Base-by-base conservation (phyloP, 2,329 filamentous ascomycete species). In the Clathrospora elynae region DNA sequence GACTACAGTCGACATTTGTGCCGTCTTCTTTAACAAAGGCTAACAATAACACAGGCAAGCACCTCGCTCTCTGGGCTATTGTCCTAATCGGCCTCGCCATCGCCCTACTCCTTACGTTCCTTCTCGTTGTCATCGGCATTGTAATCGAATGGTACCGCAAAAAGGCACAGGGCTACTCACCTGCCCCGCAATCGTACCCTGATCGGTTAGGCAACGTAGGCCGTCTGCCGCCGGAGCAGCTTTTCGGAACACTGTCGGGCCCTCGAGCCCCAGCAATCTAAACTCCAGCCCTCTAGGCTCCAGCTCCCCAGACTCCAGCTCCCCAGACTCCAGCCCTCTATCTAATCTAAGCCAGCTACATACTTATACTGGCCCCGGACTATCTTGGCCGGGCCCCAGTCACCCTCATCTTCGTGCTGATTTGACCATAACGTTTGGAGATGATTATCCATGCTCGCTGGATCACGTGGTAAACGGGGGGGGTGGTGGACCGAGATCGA, bases 41-140 rank as follows among this genome's bases (percentile, higher is more conserved):
- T 62, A 54, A 63, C 35, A 29, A 20, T n/a, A 7, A 6, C 16
- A 28, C 45, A 80, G 79, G 71, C 49, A 73, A 75, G 35, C 78
- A 83, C 56, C 77, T 93, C 58, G 83, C 86, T 8, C 74, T 88
- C 30, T 89, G 87, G 32, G 87, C 89, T 51, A 79, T 95, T 41
- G 86, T 95, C 25, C 80, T 95, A 9, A 92, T 95, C 53, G 84
- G 83, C 13, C 81, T 95, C 23, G 89, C 83, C 42, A 88, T 93
- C 46, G 81, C 90, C 1, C 81, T 95, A 2, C 87, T 77, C 18
- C 74, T 92, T 47, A 88, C 89, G 60, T 86, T 92, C 69, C 73
- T 92, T 31, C 78, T 95, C 37, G 87, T 95, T 38, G 78, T 88
- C 35, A 80, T 81, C 13, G 89, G 89, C 51, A 82, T 95, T 49